phyloP scores from a whole-genome alignment of 2,329 filamentous ascomycete genomes.

The Plenodomus lindquistii region DNA sequence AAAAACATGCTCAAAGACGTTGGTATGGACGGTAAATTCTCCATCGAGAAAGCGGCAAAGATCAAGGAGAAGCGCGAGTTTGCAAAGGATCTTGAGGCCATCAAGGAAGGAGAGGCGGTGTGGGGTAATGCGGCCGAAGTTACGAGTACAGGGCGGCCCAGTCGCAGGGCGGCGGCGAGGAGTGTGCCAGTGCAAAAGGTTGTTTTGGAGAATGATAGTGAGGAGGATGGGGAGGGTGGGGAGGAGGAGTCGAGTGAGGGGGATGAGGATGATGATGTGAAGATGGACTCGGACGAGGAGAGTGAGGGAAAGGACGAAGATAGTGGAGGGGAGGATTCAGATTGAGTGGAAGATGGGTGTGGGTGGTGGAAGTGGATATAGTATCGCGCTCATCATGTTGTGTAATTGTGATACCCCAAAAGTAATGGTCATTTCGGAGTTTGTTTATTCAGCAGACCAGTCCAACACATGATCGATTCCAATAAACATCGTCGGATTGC shows the following conservation, averaged over 20 bases:
- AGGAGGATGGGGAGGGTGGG: constrained; percentile 20
- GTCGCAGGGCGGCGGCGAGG: constrained; percentile 27
- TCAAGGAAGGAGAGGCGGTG: constrained; percentile 76
- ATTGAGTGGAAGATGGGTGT: constrained; percentile 14
- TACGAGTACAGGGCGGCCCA: constrained; percentile 32
- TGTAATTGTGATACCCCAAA: neutral
- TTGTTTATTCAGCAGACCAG: too few species aligned
- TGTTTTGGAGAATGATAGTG: constrained; percentile 29
- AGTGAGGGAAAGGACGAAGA: constrained; percentile 16
- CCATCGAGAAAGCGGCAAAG: constrained; percentile 77
- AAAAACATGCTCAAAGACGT: constrained; percentile 76
- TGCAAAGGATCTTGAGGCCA: constrained; percentile 78
- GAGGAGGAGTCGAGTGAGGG: constrained; percentile 17
- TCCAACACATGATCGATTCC: too few species aligned
- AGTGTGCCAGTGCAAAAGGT: constrained; percentile 22
- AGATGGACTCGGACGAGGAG: constrained; percentile 16
- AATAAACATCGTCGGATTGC: too few species aligned
- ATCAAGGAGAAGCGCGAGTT: constrained; percentile 90
- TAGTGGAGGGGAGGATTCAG: constrained; percentile 23
- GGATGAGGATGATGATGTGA: constrained; percentile 22
- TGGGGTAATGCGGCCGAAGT: constrained; percentile 64
- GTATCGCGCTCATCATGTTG: neutral
- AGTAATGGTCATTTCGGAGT: too few species aligned
- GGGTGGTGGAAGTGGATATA: neutral
- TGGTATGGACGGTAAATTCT: constrained; percentile 89